Evolutionary conservation across 805 yeast genomes (phyloP).

Genomic region (Blastobotrys parvus): DNA sequence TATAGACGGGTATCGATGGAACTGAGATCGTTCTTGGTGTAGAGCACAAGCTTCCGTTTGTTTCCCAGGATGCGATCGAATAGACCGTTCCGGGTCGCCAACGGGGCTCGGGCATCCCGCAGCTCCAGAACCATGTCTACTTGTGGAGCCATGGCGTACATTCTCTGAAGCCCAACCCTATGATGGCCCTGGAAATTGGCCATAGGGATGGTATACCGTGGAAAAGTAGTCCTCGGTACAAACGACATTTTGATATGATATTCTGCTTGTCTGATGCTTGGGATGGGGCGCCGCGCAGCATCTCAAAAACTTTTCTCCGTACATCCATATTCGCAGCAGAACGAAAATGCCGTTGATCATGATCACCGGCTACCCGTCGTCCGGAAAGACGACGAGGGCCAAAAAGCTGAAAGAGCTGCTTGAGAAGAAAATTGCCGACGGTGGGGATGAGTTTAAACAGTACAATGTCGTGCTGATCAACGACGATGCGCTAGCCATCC

Average conservation of each 20-base stretch:
- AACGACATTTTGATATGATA: conserved; percentile 29
- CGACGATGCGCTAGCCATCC: conserved; percentile 71
- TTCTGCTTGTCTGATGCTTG: too few relatives aligned
- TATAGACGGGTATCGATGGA: conserved; percentile 34
- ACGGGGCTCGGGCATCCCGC: conserved; percentile 84
- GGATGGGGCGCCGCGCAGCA: too few relatives aligned
- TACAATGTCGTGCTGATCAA: conserved; percentile 59
- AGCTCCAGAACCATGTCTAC: conserved; percentile 77
- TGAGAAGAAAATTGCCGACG: conserved; percentile 34
- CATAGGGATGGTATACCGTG: conserved; percentile 57
- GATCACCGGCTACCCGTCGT: conserved; percentile 76
- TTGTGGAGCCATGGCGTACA: conserved; percentile 66
- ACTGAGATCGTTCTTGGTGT: conserved; percentile 67
- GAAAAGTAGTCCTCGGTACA: conserved; percentile 64
- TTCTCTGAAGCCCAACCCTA: conserved; percentile 59
- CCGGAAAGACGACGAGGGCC: conserved; percentile 79
- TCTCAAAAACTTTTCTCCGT: not conserved
- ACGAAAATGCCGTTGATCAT: conserved; percentile 70
- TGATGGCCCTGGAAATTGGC: conserved; percentile 92
- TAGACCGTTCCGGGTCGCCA: conserved; percentile 73
- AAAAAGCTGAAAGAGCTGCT: conserved; percentile 41
- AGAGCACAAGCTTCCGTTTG: conserved; percentile 52
- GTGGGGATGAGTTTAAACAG: conserved; percentile 22
- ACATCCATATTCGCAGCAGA: not conserved
- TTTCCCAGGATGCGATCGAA: conserved; percentile 56